Base-by-base conservation (phyloP, 2,329 filamentous ascomycete genomes). In the Fusarium penzigii region DNA sequence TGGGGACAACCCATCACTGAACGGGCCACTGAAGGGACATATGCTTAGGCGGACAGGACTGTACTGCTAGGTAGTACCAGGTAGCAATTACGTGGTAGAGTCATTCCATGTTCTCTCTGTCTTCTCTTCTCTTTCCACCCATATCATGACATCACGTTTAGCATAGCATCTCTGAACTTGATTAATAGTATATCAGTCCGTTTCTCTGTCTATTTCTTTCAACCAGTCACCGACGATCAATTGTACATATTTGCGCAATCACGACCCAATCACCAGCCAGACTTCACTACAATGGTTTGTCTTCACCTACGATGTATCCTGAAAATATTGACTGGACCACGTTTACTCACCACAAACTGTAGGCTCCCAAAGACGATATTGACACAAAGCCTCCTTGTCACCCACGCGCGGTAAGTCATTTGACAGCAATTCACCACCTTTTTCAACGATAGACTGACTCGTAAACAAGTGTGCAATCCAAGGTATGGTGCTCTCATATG, bases 381-480 rank as follows among this genome's bases (percentile, higher is more conserved):
- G 83, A 83, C 53, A 82, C 83, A 36, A 83, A 89, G 65, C 90
- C 90, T 56, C 88, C 92, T 20, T 97, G 92, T 68, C 92, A 96
- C 76, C 84, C 91, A 52, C 83, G 88, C 67, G 93, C 92, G 56
- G 88, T 92, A 75, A 71, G 87, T 68, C 14, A 11, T 38, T 17
- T 13, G 17, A 16, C n/a, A 29, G 13, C 7, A 10, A 11, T 7
- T 12, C 20, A 44, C 42, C 12, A 25, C 7, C 20, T 25, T 17
- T 17, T 20, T 16, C 9, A 17, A 17, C 46, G 36, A 47, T 10
- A 40, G 43, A 29, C 45, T 57, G 39, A 65, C 44, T 34, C 29
- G n/a, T 25, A 7, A 38, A 32, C 3, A 56, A 92, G 88, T 97
- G 92, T 74, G 91, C 90, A 9, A 96, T 97, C 55, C 92, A 97